A percentile compares a stretch with the other conserved stretches of the same genome.
Evolutionary conservation across 1,284 basidiomycete genomes (phyloP).

Genomic region (Cryptococcus maquisensis): DNA sequence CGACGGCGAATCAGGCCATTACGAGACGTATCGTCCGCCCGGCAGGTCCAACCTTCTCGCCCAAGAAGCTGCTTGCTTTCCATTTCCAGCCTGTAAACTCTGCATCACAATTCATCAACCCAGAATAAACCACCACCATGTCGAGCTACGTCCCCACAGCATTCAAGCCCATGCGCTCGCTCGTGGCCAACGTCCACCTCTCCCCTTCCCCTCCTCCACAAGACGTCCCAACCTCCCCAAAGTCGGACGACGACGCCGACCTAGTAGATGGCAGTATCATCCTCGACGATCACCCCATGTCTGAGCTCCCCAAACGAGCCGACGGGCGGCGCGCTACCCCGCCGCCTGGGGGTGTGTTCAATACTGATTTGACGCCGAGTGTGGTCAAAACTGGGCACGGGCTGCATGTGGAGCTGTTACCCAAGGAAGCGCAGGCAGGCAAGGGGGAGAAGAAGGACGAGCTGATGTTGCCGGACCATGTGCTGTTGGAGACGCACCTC

Average conservation of each 20-base stretch:
- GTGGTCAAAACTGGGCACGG: neutral
- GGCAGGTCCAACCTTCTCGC: too few relatives aligned
- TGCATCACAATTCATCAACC: too few relatives aligned
- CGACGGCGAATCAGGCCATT: too few relatives aligned
- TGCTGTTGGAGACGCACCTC: conserved; percentile 17
- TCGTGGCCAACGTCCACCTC: neutral
- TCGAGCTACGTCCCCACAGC: neutral
- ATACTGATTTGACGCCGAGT: conserved; percentile 18
- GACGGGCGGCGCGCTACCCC: neutral
- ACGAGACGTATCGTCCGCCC: too few relatives aligned
- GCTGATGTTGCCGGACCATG: conserved; percentile 33
- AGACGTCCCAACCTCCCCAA: neutral
- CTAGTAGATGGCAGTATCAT: conserved; percentile 5
- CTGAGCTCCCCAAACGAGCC: neutral
- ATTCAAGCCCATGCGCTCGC: neutral
- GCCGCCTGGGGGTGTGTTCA: conserved; percentile 27
- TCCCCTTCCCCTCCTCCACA: neutral
- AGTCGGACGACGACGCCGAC: neutral
- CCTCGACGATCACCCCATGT: conserved; percentile 13
- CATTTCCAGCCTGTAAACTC: too few relatives aligned
- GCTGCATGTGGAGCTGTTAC: conserved; percentile 1
- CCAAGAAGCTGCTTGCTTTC: too few relatives aligned
- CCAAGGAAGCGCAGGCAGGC: neutral
- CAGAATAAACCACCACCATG: neutral
- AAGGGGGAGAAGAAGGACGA: neutral